phyloP scores from a whole-genome alignment of 2,329 filamentous ascomycete genomes.

The Neonectria punicea region DNA sequence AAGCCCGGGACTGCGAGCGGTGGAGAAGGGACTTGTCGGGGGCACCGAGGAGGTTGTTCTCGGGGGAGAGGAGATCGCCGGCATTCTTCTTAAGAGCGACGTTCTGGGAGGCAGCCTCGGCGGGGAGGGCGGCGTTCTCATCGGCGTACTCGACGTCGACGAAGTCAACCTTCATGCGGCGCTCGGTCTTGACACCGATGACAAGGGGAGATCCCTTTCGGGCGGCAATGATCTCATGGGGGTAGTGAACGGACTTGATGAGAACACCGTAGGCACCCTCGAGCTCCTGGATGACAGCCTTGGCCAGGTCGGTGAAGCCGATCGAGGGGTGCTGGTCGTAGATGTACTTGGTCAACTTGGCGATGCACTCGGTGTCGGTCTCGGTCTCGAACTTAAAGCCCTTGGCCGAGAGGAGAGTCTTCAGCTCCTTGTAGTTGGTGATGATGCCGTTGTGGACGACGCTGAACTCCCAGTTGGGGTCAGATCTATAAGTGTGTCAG shows the following conservation, averaged over 20 bases:
- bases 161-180: conserved; percentile 99
- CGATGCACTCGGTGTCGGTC: conserved; percentile 99
- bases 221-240: conserved; percentile 96
- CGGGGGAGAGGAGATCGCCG: conserved; percentile 73
- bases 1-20: conserved; percentile 97
- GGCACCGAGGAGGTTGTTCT: conserved; percentile 75
- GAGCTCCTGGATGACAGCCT: conserved; percentile 98
- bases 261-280: conserved; percentile 97
- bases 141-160: conserved; percentile 98
- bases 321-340: conserved; percentile 94
- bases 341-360: conserved; percentile 98
- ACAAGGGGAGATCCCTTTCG: conserved; percentile 98
- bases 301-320: conserved; percentile 95
- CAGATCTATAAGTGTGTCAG: conserved; percentile 71
- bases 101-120: conserved; percentile 95
- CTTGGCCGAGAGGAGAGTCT: conserved; percentile 91
- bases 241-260: conserved; percentile 98
- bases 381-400: conserved; percentile 99
- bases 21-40: conserved; percentile 98
- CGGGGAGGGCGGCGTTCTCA: conserved; percentile 83
- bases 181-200: conserved; percentile 94
- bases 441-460: conserved; percentile 99
- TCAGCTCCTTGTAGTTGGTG: conserved; percentile 99
- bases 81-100: conserved; percentile 92
- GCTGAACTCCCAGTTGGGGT: conserved; percentile 94